Percentiles rank a stretch among this genome's conserved stretches.
Conservation (phyloP, 1,284 basidiomycete genomes). For the Tylopilus orsonianus region DNA sequence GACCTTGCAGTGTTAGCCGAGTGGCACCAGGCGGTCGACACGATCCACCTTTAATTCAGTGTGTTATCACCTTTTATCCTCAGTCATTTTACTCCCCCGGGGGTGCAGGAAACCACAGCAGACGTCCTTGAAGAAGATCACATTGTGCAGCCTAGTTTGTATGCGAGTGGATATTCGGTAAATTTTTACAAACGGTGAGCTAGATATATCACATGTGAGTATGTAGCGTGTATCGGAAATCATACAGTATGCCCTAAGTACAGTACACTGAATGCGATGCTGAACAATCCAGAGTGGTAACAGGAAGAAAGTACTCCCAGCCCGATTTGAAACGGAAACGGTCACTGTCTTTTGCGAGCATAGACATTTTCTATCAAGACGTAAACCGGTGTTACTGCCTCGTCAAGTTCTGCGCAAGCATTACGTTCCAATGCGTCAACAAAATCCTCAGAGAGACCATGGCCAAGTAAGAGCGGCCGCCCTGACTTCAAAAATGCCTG, state of each 20-base stretch:
- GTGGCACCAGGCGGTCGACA: background rate
- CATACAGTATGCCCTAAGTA: constrained; percentile 23
- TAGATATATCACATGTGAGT: constrained; percentile 5
- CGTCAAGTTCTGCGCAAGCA: constrained; percentile 49
- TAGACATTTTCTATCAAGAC: constrained; percentile 59
- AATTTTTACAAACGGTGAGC: constrained; percentile 3
- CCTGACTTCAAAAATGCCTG: constrained; percentile 65
- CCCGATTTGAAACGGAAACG: constrained; percentile 3
- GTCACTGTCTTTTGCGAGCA: constrained; percentile 48
- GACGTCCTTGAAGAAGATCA: too few species aligned
- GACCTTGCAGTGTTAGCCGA: background rate
- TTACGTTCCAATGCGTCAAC: constrained; percentile 53
- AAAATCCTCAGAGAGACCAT: constrained; percentile 51
- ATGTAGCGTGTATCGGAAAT: constrained; percentile 14
- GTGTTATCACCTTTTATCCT: background rate
- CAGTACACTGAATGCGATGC: constrained; percentile 23
- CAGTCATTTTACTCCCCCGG: background rate
- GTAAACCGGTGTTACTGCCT: constrained; percentile 47
- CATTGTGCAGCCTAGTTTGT: too few species aligned
- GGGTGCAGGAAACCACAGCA: too few species aligned
- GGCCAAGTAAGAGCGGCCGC: constrained; percentile 64
- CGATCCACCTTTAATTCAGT: background rate
- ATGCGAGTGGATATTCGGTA: background rate
- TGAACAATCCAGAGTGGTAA: constrained; percentile 9
- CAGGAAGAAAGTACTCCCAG: background rate